Percentiles rank a stretch among this genome's conserved stretches.
Conservation (phyloP, 2,329 filamentous ascomycete genomes). For the Xylariomycetidae sp. region DNA sequence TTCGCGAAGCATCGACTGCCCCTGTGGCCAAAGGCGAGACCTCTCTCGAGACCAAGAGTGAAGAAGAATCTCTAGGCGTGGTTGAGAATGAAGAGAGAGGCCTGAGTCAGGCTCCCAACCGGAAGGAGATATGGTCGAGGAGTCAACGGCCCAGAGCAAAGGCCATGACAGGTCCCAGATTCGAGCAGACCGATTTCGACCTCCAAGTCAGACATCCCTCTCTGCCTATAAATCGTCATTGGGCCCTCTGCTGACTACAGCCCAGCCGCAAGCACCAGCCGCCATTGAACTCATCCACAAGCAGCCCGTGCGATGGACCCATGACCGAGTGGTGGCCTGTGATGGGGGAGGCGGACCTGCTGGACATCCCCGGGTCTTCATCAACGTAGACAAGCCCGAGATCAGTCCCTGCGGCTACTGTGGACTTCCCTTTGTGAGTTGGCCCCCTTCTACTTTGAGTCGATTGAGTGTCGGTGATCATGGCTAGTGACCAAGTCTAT, state of each 20-base stretch:
- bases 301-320: slow-evolving; percentile 89
- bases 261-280: slow-evolving; percentile 80
- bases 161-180: slow-evolving; percentile 91
- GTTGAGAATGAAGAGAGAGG: slow-evolving; percentile 41
- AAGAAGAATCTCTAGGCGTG: slow-evolving; percentile 32
- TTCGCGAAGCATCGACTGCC: slow-evolving; percentile 39
- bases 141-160: slow-evolving; percentile 76
- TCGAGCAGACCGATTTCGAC: slow-evolving; percentile 94
- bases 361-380: slow-evolving; percentile 91
- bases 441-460: no score
- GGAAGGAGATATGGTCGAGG: slow-evolving; percentile 72
- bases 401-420: slow-evolving; percentile 90
- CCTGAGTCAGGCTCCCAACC: slow-evolving; percentile 79
- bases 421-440: slow-evolving; percentile 82
- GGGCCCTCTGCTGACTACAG: no score
- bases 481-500: no score
- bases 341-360: slow-evolving; percentile 88
- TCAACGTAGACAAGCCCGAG: slow-evolving; percentile 97
- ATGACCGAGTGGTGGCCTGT: slow-evolving; percentile 76
- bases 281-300: slow-evolving; percentile 96
- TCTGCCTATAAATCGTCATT: neutral
- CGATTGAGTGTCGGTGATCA: no score
- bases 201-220: slow-evolving; percentile 66
- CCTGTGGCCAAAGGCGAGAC: slow-evolving; percentile 36
- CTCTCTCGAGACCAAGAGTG: slow-evolving; percentile 38